A percentile compares a stretch with the other conserved stretches of the same genome.
These are phyloP conservation scores for Nepenthes alata DNA, from an alignment of 179 eudicot genomes.

Conservation along the genomic window DNA sequence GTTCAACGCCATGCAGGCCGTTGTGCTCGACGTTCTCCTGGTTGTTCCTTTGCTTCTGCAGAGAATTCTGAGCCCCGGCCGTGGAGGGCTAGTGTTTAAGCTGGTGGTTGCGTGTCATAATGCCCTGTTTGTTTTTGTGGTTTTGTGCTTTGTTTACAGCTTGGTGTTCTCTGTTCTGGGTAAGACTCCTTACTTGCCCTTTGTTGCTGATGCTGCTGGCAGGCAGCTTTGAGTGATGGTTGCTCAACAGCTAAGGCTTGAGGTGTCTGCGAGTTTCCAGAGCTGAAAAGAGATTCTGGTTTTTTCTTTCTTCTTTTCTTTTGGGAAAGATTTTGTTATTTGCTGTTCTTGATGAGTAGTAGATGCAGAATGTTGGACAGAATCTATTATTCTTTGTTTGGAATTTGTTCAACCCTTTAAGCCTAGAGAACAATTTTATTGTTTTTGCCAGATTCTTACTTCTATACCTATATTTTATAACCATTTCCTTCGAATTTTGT, in stretches of 20 bases:
- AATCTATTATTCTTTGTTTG: background rate
- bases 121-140: constrained; percentile 46
- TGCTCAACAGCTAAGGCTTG: too few relatives aligned
- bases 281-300: too few relatives aligned
- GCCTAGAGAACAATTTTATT: background rate
- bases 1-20: constrained; percentile 85
- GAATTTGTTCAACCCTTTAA: background rate
- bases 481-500: too few relatives aligned
- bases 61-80: constrained; percentile 45
- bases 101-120: constrained; percentile 51
- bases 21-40: constrained; percentile 63
- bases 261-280: too few relatives aligned
- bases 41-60: constrained; percentile 51
- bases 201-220: constrained; percentile 85
- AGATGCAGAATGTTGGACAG: background rate
- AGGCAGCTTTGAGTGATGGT: constrained; percentile 36
- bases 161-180: constrained; percentile 46
- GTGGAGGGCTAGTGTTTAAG: constrained; percentile 51
- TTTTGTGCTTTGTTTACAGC: constrained; percentile 56
- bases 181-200: constrained; percentile 76
- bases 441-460: background rate
- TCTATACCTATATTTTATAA: background rate
- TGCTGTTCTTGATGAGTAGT: background rate
- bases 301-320: too few relatives aligned
- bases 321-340: background rate